phyloP scores from a whole-genome alignment of 2,329 filamentous ascomycete species.

The Aspergillus ruber region DNA sequence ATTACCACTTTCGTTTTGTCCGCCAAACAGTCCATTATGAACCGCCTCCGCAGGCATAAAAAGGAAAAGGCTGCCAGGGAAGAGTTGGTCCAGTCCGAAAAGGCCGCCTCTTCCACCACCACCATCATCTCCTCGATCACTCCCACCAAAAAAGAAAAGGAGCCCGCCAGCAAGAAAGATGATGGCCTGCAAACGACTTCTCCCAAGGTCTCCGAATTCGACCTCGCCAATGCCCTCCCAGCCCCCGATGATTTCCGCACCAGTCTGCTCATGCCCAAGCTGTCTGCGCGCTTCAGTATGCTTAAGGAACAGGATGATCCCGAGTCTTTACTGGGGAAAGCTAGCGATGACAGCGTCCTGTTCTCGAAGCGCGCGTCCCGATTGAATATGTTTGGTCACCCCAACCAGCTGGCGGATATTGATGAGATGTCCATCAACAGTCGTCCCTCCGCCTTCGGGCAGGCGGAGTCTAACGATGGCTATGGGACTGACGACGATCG shows the following conservation, averaged over 20 bases:
- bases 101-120: not conserved
- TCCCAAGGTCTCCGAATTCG: conserved; percentile 47
- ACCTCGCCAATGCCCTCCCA: conserved; percentile 69
- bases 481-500: conserved; percentile 61
- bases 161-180: conserved; percentile 46
- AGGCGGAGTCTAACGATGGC: conserved; percentile 59
- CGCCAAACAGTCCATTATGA: conserved; percentile 23
- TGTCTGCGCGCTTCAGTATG: conserved; percentile 96
- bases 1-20: not conserved
- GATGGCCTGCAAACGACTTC: not conserved
- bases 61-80: conserved; percentile 21
- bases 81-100: not conserved
- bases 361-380: conserved; percentile 75
- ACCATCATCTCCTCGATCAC: conserved; percentile 17
- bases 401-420: conserved; percentile 61
- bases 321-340: conserved; percentile 80
- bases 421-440: conserved; percentile 74
- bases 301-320: conserved; percentile 90
- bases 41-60: conserved; percentile 36
- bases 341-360: conserved; percentile 88
- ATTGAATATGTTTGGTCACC: conserved; percentile 63
- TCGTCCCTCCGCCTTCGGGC: conserved; percentile 52
- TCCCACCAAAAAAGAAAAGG: not conserved
- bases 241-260: conserved; percentile 87
- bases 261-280: conserved; percentile 88